Percentiles rank a stretch among this genome's conserved stretches.
Evolutionary conservation across 192 early-diverging fungal species (phyloP).

Genomic region (Gryganskiella cystojenkinii): DNA sequence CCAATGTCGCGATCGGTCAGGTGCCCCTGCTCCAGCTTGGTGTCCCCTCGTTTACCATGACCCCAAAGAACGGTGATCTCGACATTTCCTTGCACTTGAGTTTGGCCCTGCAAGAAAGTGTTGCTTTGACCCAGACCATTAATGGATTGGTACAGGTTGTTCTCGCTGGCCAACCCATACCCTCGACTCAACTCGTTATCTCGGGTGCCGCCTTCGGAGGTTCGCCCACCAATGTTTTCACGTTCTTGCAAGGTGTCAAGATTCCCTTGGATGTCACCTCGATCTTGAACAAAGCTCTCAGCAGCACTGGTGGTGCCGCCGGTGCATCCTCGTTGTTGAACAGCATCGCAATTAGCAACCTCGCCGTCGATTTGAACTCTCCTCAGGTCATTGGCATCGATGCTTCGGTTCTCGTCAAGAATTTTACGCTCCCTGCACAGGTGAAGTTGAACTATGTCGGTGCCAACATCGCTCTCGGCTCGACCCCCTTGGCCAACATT

Average conservation of each 20-base stretch:
- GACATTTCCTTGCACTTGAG: conserved; percentile 6
- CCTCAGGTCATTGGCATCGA: conserved; percentile 22
- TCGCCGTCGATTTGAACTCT: conserved; percentile 24
- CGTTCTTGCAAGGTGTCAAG: conserved; percentile 16
- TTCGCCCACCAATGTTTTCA: conserved; percentile 14
- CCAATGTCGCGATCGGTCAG: conserved; percentile 13
- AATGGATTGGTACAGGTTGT: conserved; percentile 10
- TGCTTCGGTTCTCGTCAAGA: conserved; percentile 17
- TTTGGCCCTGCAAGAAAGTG: conserved; percentile 9
- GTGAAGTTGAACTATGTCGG: conserved; percentile 30
- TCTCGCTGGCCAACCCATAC: conserved; percentile 15
- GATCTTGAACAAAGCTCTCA: conserved; percentile 6
- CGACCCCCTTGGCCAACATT: conserved; percentile 6
- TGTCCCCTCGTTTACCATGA: conserved; percentile 18
- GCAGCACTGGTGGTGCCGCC: not conserved
- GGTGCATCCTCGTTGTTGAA: conserved; percentile 9
- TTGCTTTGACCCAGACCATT: conserved; percentile 15
- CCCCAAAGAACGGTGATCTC: conserved; percentile 19
- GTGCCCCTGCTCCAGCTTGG: conserved; percentile 9
- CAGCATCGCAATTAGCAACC: conserved; percentile 4
- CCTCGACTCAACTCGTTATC: not conserved
- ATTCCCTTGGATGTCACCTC: conserved; percentile 22
- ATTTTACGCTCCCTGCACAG: conserved; percentile 19
- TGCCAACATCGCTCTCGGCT: conserved; percentile 12
- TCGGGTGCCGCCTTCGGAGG: conserved; percentile 20